Base-by-base conservation (phyloP, 805 yeast genomes). In the Sugiyamaella marilandica region DNA sequence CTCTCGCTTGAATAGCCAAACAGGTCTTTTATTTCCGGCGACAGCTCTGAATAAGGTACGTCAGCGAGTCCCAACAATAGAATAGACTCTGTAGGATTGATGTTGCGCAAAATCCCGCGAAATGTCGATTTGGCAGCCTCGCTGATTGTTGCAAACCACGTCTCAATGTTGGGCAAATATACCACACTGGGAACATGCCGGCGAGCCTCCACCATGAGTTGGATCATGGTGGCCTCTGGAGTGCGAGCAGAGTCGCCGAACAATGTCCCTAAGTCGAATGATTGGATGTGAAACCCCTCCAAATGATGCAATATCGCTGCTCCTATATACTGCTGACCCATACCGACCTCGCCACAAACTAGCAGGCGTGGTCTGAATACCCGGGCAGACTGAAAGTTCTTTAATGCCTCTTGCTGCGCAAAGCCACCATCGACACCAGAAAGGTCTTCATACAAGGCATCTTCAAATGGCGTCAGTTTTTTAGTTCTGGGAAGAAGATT, bases 261-360 rank as follows among this genome's bases (percentile, higher is more conserved):
- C 51, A 94, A 65, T 7, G 84, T 76, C 1, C 90, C 86, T 53
- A 94, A 71, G 65, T 94, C 99, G 41, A 94, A 73, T 0, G 86
- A 80, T 65, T 94, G 97, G 11, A 89, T 83, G 63, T 89, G 92
- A 62, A 84, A 88, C 0, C 97, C 96, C 69, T 94, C 99, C 49
- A 94, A 71, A 59, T 82, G 77, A 62, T 89, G 85, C 49, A 92
- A 72, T 9, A 91, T 74, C 0, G 98, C 97, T 1, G 90, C 76
- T 2, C 90, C 85, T 8, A 94, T 65, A 65, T 92, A 90, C 58
- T 82, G 85, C 62, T 91, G 97, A 0, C 98, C 99, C 67, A 80
- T 80, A 0, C 98, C 97, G 11, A 74, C 70, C 1, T 73, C 71
- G 4, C 98, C 97, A 43, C 81, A 70, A 2, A 94, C 74, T 26